Evolutionary conservation across 1,284 basidiomycete species (phyloP).

Genomic region (Meripilus lineatus): DNA sequence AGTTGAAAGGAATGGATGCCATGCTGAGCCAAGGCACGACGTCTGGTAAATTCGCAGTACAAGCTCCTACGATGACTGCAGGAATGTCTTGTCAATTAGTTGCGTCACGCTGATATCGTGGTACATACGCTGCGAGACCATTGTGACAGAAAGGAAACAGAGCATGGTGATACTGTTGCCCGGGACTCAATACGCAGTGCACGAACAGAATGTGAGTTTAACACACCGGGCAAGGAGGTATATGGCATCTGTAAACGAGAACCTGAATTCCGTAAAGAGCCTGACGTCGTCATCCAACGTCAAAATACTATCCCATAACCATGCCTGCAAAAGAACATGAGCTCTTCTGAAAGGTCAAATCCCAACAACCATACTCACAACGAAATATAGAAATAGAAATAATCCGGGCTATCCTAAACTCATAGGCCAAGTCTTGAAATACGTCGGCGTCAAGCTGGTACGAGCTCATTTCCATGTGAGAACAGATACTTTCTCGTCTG

Average conservation of each 20-base stretch:
- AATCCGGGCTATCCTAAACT: no score
- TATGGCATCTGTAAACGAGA: slow-evolving; percentile 4
- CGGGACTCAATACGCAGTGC: neutral
- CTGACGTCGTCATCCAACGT: slow-evolving; percentile 3
- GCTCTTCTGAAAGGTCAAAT: no score
- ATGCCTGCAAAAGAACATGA: no score
- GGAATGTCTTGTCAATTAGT: neutral
- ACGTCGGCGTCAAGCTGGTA: no score
- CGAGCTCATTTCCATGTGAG: no score
- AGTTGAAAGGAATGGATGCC: slow-evolving; percentile 3
- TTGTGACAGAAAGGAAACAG: slow-evolving; percentile 2
- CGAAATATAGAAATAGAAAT: no score
- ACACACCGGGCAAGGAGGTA: slow-evolving; percentile 12
- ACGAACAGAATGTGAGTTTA: neutral
- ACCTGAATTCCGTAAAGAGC: neutral
- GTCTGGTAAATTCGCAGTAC: no score
- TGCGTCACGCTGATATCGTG: neutral
- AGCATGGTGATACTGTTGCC: slow-evolving; percentile 3
- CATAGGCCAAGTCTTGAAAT: no score
- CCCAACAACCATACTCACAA: no score
- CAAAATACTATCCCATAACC: slow-evolving; percentile 8
- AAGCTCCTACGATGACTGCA: no score
- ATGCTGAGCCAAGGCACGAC: neutral
- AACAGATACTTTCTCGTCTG: no score
- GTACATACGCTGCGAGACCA: slow-evolving; percentile 8